A percentile compares a stretch with the other conserved stretches of the same genome.
Conservation (phyloP, 495 filamentous ascomycete species). For the Parathielavia appendiculata region DNA sequence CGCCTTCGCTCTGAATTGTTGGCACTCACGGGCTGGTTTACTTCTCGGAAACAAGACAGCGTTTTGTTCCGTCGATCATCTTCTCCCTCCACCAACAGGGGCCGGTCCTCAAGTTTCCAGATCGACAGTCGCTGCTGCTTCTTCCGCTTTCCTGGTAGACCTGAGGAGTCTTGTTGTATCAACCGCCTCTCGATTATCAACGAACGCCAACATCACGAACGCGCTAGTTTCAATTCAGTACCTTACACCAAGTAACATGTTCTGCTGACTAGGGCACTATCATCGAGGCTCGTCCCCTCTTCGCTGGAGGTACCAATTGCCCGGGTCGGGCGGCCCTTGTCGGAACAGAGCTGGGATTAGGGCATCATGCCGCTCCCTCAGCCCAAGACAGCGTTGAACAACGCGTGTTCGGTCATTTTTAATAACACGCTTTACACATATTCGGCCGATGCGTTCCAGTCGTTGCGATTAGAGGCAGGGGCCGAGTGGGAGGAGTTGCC, state of each 20-base stretch:
- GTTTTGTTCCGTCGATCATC: constrained; percentile 33
- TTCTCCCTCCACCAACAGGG: constrained; percentile 18
- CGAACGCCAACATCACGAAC: neutral
- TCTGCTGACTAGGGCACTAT: constrained; percentile 19
- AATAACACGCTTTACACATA: constrained; percentile 84
- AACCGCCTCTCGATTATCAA: neutral
- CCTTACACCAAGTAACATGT: constrained; percentile 22
- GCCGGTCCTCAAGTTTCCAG: constrained; percentile 33
- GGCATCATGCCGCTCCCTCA: constrained; percentile 57
- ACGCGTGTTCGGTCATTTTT: constrained; percentile 77
- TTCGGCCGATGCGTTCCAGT: constrained; percentile 68
- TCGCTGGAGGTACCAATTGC: constrained; percentile 18
- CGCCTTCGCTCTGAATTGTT: constrained; percentile 11
- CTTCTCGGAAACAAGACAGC: constrained; percentile 22
- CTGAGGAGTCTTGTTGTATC: neutral
- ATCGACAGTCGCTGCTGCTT: constrained; percentile 8
- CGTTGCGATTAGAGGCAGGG: constrained; percentile 61
- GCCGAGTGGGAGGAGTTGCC: constrained; percentile 64
- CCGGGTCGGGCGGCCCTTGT: neutral
- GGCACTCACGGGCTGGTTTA: constrained; percentile 1
- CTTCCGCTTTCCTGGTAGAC: neutral
- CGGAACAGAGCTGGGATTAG: constrained; percentile 11
- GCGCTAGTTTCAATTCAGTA: neutral
- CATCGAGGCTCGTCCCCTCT: constrained; percentile 12
- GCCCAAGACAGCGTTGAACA: constrained; percentile 60